A percentile compares a stretch with the other conserved stretches of the same genome.
phyloP scores from a whole-genome alignment of 163 green algal genomes.

The Chlamydomonas reinhardtii region DNA sequence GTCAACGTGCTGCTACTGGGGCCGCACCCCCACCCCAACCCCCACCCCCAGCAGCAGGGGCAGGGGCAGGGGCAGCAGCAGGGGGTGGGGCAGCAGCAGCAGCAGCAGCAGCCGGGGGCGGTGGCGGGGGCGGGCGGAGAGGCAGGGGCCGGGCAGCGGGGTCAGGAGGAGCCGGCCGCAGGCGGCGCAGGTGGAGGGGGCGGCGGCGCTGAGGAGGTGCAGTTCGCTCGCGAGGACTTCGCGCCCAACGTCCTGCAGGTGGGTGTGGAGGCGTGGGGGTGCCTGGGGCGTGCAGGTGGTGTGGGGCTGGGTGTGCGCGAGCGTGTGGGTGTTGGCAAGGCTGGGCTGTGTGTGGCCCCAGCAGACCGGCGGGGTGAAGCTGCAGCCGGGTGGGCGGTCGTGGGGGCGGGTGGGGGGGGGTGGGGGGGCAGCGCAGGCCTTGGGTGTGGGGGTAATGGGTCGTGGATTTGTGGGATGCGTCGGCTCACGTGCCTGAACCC shows the following conservation, averaged over 20 bases:
- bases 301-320: background rate
- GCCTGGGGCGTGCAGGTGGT: background rate
- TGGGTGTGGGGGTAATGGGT: too few species aligned
- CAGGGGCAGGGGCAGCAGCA: background rate
- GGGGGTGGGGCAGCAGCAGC: background rate
- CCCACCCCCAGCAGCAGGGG: background rate
- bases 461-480: too few species aligned
- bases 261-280: background rate
- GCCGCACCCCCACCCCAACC: too few species aligned
- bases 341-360: too few species aligned
- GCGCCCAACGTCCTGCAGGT: slow-evolving; percentile 70
- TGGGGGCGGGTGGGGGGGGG: too few species aligned
- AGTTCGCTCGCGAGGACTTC: slow-evolving; percentile 58
- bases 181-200: background rate
- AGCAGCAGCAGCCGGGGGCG: background rate
- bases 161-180: background rate
- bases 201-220: slow-evolving; percentile 1
- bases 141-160: background rate
- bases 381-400: too few species aligned
- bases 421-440: too few species aligned
- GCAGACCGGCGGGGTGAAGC: too few species aligned
- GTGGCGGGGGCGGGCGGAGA: too few species aligned
- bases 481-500: too few species aligned
- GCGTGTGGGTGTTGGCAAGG: too few species aligned
- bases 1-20: slow-evolving; percentile 54